These are phyloP conservation scores for Trichomonascaceae sp. DNA, from an alignment of 1,139 yeast species.

Conservation along the genomic window DNA sequence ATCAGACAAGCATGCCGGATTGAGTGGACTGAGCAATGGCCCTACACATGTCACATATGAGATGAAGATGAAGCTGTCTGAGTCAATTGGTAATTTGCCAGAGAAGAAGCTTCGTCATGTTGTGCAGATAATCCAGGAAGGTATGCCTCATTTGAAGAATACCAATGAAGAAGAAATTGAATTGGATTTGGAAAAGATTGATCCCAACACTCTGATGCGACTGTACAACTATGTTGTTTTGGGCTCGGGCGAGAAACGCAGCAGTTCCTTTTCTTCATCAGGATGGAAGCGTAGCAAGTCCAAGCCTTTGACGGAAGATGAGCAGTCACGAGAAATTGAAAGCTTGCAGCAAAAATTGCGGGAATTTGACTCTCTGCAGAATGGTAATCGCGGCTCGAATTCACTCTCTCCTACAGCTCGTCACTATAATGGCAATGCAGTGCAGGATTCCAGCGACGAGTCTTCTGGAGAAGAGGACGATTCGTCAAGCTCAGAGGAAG, in stretches of 20 bases:
- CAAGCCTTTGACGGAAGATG: conserved; percentile 56
- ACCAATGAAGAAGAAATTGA: conserved; percentile 83
- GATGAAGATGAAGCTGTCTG: conserved; percentile 93
- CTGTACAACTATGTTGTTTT: conserved; percentile 75
- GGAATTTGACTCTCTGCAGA: conserved; percentile 50
- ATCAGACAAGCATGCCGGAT: conserved; percentile 7
- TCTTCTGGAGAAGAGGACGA: conserved; percentile 20
- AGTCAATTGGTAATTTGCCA: conserved; percentile 68
- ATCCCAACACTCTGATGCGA: conserved; percentile 74
- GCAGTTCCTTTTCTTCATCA: conserved; percentile 27
- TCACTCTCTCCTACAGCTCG: conserved; percentile 10
- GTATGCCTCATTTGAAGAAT: conserved; percentile 70
- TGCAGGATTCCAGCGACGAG: conserved; percentile 21
- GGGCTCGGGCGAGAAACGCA: conserved; percentile 37
- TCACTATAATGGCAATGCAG: conserved; percentile 8
- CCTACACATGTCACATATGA: conserved; percentile 58
- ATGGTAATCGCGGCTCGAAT: conserved; percentile 15
- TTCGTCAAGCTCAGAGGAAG: conserved; percentile 30
- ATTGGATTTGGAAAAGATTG: conserved; percentile 90
- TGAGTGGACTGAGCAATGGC: conserved; percentile 17
- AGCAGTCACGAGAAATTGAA: conserved; percentile 73
- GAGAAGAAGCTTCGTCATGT: conserved; percentile 82
- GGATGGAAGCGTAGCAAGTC: conserved; percentile 44
- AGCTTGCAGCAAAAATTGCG: conserved; percentile 77
- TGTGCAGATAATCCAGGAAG: conserved; percentile 77